Base-by-base conservation (phyloP, 768 basidiomycete genomes). In the Leccinum truebloodii region DNA sequence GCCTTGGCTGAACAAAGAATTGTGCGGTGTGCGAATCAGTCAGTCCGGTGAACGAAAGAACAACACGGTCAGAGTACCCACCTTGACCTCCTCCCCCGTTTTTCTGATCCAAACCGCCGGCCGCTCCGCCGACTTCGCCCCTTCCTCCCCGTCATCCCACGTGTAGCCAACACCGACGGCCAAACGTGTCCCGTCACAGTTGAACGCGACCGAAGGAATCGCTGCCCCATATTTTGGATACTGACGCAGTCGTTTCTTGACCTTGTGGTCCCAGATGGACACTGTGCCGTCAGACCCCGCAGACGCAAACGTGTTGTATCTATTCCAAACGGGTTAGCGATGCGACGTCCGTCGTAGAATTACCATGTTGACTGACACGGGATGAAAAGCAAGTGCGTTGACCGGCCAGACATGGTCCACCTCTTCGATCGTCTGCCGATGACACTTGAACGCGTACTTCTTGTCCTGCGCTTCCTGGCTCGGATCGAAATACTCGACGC, bases 391-490 rank as follows among this genome's bases (percentile, higher is more conserved):
- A 30, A 99, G 83, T 0, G 94, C 85, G 68, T 98, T 97, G 62
- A 98, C 95, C 0, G 96, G 95, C 86, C 93, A 98, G 22, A 98
- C 95, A 65, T 95, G 92, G 73, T 99, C 97, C 14, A 90, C 89
- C 39, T 92, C 94, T 39, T 92, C 88, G 61, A 94, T 87, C 4
- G 91, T 87, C 71, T 94, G 90, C 4, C 96, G 83, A 69, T 99
- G 96, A 64, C 95, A 97, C 72, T 97, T 95, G 84, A 98, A 99
- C 3, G 97, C 97, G 73, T 87, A 75, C 26, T 74, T 88, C 65
- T 84, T 81, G n/a, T 89, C 87, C 73, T 98, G 96, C 0, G 82
- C 80, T 26, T 85, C 84, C 0, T 87, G 81, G 4, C 84, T 84
- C 2, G 92, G 86, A 64, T 98, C 93, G 66, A 97, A 95, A 73